Evolutionary conservation across 371 early-diverging fungal genomes (phyloP), one percentile per base, ranked within the genome.

Genomic region (Synchytrium microbalum): DNA sequence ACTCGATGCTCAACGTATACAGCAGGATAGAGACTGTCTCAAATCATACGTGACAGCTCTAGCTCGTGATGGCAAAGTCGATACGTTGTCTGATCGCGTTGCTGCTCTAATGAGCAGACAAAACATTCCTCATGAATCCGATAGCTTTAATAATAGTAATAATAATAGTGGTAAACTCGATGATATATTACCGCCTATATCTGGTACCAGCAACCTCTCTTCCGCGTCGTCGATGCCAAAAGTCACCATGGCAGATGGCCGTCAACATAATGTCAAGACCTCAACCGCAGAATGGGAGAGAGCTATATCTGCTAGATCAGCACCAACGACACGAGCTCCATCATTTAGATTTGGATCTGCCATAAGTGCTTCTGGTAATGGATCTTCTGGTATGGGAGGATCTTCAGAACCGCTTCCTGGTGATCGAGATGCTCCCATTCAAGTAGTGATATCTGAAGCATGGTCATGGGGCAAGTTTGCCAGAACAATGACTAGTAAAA

Each of bases 391-490:
- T n/a, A n/a, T n/a, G 51, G 53, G 62, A 19, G 61, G 55, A 16
- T 16, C 10, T 5, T 57, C 46, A 32, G 32, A 62, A 28, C 56
- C 56, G 28, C 31, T 29, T 25, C 28, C 60, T 59, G 53, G 16
- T 70, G 65, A 38, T 38, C 46, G 46, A 19, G 46, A 38, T 5
- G 46, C 31, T 10, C 78, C 78, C 0, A 78, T 80, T 59, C 75
- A 75, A 52, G 78, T 80, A 32, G 67, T 74, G n/a, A 64, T 77
- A 38, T 68, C 69, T 54, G 81, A 80, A 60, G 79, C 81, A 2
- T 80, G 79, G 75, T 75, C 77, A 3, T 80, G 81, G 81, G 64
- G 69, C 60, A 78, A 77, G 65, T 72, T 80, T 61, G 64, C 64
- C 0, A 60, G 81, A 26, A 74, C 69, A 60, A 46, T 78, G 32